A percentile compares a stretch with the other conserved stretches of the same genome.
phyloP scores from a whole-genome alignment of 352 stramenopile genomes.

The Hyaloperonospora brassicae region DNA sequence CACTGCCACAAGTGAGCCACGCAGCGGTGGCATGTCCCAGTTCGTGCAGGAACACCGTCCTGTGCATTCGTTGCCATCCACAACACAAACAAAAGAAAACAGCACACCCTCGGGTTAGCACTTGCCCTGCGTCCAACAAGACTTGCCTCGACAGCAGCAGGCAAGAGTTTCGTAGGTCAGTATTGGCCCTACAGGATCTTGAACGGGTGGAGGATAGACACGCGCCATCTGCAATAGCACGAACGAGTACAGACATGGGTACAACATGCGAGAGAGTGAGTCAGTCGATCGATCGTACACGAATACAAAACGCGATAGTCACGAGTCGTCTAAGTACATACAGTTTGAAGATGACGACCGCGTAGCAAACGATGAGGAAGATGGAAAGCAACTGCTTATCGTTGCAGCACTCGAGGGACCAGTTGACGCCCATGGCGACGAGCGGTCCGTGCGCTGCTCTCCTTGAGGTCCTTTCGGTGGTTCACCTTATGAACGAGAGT shows the following conservation, averaged over 20 bases:
- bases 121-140: background rate
- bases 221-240: conserved; percentile 56
- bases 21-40: conserved; percentile 73
- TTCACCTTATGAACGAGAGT: background rate
- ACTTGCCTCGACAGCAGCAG: background rate
- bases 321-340: conserved; percentile 10
- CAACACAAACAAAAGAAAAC: background rate
- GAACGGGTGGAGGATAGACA: conserved; percentile 80
- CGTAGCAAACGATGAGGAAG: conserved; percentile 84
- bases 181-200: conserved; percentile 71
- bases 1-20: conserved; percentile 80
- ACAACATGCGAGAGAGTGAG: too few species aligned
- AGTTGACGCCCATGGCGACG: conserved; percentile 35
- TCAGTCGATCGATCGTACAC: too few species aligned
- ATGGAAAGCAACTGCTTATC: conserved; percentile 80
- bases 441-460: conserved; percentile 3
- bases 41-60: conserved; percentile 84
- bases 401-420: conserved; percentile 80
- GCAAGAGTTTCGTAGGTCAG: background rate
- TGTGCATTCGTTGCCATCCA: conserved; percentile 13
- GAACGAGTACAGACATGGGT: background rate
- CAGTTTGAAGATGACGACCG: conserved; percentile 83
- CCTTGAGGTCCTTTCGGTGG: conserved; percentile 10
- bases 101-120: conserved; percentile 1
- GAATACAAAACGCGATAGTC: too few species aligned